Base-by-base conservation (phyloP, 148 eudicot species). In the Nepenthes gracilis region DNA sequence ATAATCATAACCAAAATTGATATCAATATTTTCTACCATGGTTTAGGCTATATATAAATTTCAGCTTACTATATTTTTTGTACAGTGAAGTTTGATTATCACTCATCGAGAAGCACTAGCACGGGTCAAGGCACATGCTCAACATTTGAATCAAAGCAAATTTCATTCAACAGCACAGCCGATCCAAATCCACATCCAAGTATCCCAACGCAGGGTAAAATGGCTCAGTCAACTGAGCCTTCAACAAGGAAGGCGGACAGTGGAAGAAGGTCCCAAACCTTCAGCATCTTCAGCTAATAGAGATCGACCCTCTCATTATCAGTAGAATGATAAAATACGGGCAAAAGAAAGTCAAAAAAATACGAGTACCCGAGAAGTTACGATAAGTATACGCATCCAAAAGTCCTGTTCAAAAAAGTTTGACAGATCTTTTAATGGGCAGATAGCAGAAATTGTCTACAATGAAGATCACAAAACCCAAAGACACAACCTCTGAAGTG, bases 271-370 rank as follows among this genome's bases (percentile, higher is more conserved):
- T 52, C 69, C 66, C 51, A 75, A 68, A 60, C 59, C 62, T 38
- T 51, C 35, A 43, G 47, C 72, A 47, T 59, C 63, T 33, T 35
- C 75, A 52, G 77, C 67, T 37, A 70, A 32, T 14, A 59, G 38
- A 23, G 85, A 88, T 57, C 78, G 78, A 32, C 70, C 78, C 51
- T 76, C 95, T 53, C 80, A 83, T 40, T 95, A 88, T 69, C 91
- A 91, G n/a, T 81, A 88, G 67, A 88, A 80, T 51, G 96, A 74
- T 91, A 58, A 93, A 93, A 72, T 93, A 93, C 45, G 98, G 98
- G 35, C 98, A 93, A 67, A 93, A 93, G 70, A 95, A 86, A 67
- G 98, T 93, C 9, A 93, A 93, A 83, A 96, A 96, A 57, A 93
- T 23, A 96, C n/a, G 91, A 88, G 62, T 84, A 74, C 45, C 91